phyloP scores from a whole-genome alignment of 2,329 filamentous ascomycete species.

The Rhynchosporium agropyri region DNA sequence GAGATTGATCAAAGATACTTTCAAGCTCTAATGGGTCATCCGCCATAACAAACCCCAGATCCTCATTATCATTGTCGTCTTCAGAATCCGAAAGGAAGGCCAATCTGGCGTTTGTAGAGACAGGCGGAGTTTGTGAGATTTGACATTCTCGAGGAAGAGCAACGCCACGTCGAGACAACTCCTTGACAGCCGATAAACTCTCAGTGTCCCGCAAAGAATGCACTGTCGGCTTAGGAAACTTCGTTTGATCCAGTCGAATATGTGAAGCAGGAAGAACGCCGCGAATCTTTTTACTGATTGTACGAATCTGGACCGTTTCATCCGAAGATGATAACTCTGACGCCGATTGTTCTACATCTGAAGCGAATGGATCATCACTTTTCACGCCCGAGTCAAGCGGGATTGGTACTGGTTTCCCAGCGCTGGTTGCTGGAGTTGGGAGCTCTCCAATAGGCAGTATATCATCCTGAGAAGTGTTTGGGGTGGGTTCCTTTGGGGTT shows the following conservation, averaged over 20 bases:
- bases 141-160: conserved; percentile 35
- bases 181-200: conserved; percentile 29
- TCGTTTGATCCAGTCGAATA: conserved; percentile 58
- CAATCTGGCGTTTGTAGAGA: conserved; percentile 15
- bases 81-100: conserved; percentile 37
- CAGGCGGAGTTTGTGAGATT: conserved; percentile 5
- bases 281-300: conserved; percentile 48
- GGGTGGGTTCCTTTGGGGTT: conserved; percentile 28
- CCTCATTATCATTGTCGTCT: conserved; percentile 28
- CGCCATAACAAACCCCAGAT: conserved; percentile 22
- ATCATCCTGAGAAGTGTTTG: conserved; percentile 23
- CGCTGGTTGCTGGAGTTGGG: conserved; percentile 41
- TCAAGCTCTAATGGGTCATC: conserved; percentile 25
- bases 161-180: conserved; percentile 37
- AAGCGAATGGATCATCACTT: conserved; percentile 34
- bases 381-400: conserved; percentile 31
- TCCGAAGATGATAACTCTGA: conserved; percentile 35
- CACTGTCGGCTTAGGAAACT: conserved; percentile 37
- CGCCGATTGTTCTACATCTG: conserved; percentile 16
- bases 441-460: conserved; percentile 24
- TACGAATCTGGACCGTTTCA: conserved; percentile 37
- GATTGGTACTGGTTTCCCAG: conserved; percentile 29
- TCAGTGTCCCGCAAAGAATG: conserved; percentile 22
- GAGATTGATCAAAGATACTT: conserved; percentile 30
- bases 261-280: conserved; percentile 70